A percentile compares a stretch with the other conserved stretches of the same genome.
Evolutionary conservation across 805 yeast genomes (phyloP).

Genomic region (Clavispora santaluciae): DNA sequence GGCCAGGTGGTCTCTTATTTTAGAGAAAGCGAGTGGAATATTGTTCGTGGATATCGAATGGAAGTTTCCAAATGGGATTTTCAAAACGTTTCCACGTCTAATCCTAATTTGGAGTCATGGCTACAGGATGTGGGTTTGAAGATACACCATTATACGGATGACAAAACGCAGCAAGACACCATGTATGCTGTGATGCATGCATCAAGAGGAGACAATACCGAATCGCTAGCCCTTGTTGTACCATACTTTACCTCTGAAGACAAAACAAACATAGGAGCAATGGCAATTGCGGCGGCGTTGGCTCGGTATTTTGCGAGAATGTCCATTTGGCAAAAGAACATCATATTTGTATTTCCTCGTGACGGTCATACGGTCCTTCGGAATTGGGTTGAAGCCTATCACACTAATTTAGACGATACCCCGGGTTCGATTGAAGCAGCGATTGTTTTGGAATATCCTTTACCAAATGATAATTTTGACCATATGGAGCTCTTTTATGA

Average conservation of each 20-base stretch:
- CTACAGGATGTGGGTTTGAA: conserved; percentile 68
- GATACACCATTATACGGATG: conserved; percentile 41
- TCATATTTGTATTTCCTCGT: conserved; percentile 78
- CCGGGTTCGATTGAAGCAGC: conserved; percentile 96
- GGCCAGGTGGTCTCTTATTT: conserved; percentile 91
- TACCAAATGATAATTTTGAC: conserved; percentile 62
- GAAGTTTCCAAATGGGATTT: conserved; percentile 43
- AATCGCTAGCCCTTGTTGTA: conserved; percentile 83
- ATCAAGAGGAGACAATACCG: conserved; percentile 94
- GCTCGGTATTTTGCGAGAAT: conserved; percentile 77
- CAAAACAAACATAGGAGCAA: conserved; percentile 71
- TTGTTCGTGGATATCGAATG: conserved; percentile 76
- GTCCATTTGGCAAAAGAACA: conserved; percentile 94
- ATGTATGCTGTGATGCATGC: conserved; percentile 84
- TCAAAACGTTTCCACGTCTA: conserved; percentile 29
- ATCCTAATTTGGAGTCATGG: conserved; percentile 51
- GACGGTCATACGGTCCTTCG: conserved; percentile 66
- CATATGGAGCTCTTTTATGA: conserved; percentile 72
- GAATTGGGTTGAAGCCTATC: conserved; percentile 93
- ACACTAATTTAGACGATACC: conserved; percentile 73
- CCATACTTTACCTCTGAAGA: conserved; percentile 78
- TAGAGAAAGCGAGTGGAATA: conserved; percentile 92
- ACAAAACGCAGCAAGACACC: conserved; percentile 15
- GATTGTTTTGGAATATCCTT: conserved; percentile 73
- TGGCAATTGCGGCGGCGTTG: conserved; percentile 65